phyloP scores from a whole-genome alignment of 2,329 filamentous ascomycete genomes.

The Colletotrichum gloeosporioides region DNA sequence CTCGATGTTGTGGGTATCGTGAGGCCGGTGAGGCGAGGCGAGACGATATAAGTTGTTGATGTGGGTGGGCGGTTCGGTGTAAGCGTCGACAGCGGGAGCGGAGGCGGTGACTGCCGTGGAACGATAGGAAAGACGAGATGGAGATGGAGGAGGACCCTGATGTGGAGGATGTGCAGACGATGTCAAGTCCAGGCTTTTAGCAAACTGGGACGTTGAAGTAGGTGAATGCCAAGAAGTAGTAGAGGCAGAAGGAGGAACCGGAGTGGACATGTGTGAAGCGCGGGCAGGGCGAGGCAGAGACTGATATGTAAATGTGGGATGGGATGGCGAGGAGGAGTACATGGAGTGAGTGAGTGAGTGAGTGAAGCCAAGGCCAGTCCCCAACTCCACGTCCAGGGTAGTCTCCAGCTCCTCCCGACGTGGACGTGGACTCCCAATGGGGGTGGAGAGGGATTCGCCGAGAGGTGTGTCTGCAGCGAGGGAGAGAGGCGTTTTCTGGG shows the following conservation, averaged over 20 bases:
- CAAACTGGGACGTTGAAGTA: background rate
- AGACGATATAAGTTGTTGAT: background rate
- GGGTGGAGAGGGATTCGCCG: background rate
- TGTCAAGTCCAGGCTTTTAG: background rate
- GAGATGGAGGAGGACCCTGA: background rate
- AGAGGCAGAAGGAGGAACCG: background rate
- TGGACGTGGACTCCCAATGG: background rate
- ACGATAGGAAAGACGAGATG: background rate
- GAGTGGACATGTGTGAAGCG: slow-evolving; percentile 1
- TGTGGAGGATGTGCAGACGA: background rate
- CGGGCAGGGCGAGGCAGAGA: background rate
- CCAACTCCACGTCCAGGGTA: background rate
- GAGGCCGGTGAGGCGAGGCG: background rate
- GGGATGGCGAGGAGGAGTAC: no score
- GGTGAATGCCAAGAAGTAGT: slow-evolving; percentile 2
- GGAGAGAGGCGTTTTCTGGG: background rate
- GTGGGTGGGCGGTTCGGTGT: background rate
- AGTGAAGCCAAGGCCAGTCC: background rate
- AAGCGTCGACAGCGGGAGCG: background rate
- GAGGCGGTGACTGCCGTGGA: background rate
- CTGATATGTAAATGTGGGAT: slow-evolving; percentile 17
- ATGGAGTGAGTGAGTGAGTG: background rate
- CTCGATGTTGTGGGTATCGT: background rate
- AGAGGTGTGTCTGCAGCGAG: background rate
- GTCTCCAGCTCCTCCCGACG: background rate